Evolutionary conservation across 805 yeast genomes (phyloP).

Genomic region (Hanseniaspora lindneri): DNA sequence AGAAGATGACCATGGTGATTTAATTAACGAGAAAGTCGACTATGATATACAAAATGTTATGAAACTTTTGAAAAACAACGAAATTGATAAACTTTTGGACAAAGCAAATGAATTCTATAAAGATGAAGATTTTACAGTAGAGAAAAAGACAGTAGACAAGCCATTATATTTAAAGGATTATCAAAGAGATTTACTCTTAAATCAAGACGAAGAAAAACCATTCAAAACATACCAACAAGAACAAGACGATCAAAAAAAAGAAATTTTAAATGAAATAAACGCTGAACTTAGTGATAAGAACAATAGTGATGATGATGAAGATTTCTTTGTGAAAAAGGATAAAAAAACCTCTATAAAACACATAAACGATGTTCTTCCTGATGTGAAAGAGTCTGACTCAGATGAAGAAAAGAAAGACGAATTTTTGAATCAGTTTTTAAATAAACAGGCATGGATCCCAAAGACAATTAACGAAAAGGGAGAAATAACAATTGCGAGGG

Average conservation of each 20-base stretch:
- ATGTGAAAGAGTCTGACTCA: constrained; percentile 51
- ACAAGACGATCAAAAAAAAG: constrained; percentile 62
- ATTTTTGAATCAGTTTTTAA: constrained; percentile 62
- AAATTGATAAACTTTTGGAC: constrained; percentile 46
- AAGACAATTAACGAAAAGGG: constrained; percentile 32
- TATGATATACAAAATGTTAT: constrained; percentile 63
- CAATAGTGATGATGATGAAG: constrained; percentile 35
- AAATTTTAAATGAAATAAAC: constrained; percentile 50
- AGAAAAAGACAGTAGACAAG: constrained; percentile 39
- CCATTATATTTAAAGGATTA: constrained; percentile 87
- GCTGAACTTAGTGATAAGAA: constrained; percentile 43
- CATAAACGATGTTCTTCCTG: constrained; percentile 21
- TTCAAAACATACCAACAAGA: constrained; percentile 31
- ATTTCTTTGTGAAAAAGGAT: constrained; percentile 50
- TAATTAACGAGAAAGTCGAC: constrained; percentile 78
- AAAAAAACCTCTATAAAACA: constrained; percentile 24
- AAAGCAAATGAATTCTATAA: constrained; percentile 64
- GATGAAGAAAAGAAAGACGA: constrained; percentile 43
- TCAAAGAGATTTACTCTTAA: constrained; percentile 70
- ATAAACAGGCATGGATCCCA: constrained; percentile 83
- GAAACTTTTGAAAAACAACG: constrained; percentile 54
- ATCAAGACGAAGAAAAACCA: constrained; percentile 54
- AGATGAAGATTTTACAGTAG: constrained; percentile 31
- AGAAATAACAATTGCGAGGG: constrained; percentile 38
- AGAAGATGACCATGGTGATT: constrained; percentile 86